Base-by-base conservation (phyloP, 2,329 filamentous ascomycete genomes). In the Xylariales sp. region DNA sequence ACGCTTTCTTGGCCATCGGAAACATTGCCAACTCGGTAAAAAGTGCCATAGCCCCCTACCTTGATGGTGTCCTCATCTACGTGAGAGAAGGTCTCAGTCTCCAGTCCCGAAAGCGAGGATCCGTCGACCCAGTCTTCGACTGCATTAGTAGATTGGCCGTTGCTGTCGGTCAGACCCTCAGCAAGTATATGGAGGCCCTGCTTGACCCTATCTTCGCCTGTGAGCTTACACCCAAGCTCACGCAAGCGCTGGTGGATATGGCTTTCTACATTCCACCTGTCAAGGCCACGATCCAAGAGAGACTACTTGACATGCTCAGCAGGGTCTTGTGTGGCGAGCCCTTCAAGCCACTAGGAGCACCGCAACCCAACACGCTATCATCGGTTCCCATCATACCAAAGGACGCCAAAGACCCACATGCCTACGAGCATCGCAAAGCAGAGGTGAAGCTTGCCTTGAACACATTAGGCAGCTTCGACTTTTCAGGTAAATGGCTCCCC, bases 221-320 rank as follows among this genome's bases (percentile, higher is more conserved):
- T 59, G 93, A 95, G 36, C 73, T 98, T 39, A 96, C 89, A 27
- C 86, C 91, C 43, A 93, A 94, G 51, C 76, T 98, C 18, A 96
- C 91, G 0, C 90, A 97, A 60, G 94, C 94, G 3, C 72, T 98
- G 40, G 90, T 97, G 16, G 94, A 98, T 57, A 96, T 98, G 87
- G 93, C 93, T 20, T 95, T 97, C 59, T 97, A 98, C 59, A 96
- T 98, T 34, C 93, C 91, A 1, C 89, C 94, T 0, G 88, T 96
- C 43, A 93, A 95, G 59, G 78, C 86, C 2, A 90, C 82, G 5
- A 97, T 98, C 29, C 93, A 98, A 58, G 91, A 96, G 56, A 84
- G 93, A 52, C 70, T 98, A 18, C 76, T 98, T 10, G 89, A 98
- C 57, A 90, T 98, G 77, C 76, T 98, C 28, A 97, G 93, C 62